A percentile compares a stretch with the other conserved stretches of the same genome.
These are phyloP conservation scores for carrot (Daucus carota) DNA, from an alignment of 129 eudicot genomes.

Conservation along the genomic window DH1_v3.0 NC_030383.2:44165501-44166000, in stretches of 20 bases:
- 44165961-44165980: conserved; percentile 85
- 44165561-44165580: conserved; percentile 81
- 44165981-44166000: conserved; percentile 74
- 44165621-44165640: conserved; percentile 39
- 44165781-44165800: conserved; percentile 1
- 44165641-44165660: conserved; percentile 77
- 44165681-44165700: conserved; percentile 87
- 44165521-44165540: not conserved
- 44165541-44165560: not conserved
- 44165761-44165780: not conserved
- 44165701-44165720: not conserved
- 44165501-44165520: not conserved
- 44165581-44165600: conserved; percentile 59
- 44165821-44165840: conserved; percentile 54
- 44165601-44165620: conserved; percentile 28
- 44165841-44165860: conserved; percentile 63
- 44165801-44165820: conserved; percentile 55
- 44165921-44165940: conserved; percentile 51
- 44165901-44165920: conserved; percentile 47
- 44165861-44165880: conserved; percentile 71
- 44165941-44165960: conserved; percentile 74
- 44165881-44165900: conserved; percentile 63
- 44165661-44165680: conserved; percentile 75
- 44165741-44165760: not conserved
- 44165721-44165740: not conserved